These are phyloP conservation scores for Davidsoniella neocaledoniae DNA, from an alignment of 2,329 filamentous ascomycete species.

Conservation along the genomic window DNA sequence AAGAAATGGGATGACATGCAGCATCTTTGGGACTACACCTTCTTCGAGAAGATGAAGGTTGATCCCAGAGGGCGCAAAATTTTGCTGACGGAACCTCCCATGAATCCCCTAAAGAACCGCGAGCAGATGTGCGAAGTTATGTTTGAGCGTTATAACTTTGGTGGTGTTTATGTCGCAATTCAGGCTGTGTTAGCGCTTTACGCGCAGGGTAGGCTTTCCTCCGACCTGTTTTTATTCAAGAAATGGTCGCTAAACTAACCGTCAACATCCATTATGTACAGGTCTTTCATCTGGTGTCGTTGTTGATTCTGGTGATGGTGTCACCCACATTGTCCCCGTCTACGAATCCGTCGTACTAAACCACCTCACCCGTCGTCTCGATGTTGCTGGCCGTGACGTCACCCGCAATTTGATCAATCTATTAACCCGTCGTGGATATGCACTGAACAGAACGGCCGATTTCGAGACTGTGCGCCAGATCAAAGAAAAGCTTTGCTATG, in stretches of 20 bases:
- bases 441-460: slow-evolving; percentile 92
- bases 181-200: slow-evolving; percentile 93
- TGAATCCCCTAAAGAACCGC: slow-evolving; percentile 93
- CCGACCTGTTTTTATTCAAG: neutral
- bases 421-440: slow-evolving; percentile 82
- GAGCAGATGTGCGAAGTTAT: slow-evolving; percentile 99
- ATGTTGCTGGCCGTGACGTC: slow-evolving; percentile 91
- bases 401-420: slow-evolving; percentile 97
- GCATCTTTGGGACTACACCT: slow-evolving; percentile 98
- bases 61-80: slow-evolving; percentile 90
- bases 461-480: slow-evolving; percentile 98
- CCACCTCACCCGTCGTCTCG: slow-evolving; percentile 82
- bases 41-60: slow-evolving; percentile 90
- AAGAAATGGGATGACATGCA: slow-evolving; percentile 99
- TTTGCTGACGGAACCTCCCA: slow-evolving; percentile 86
- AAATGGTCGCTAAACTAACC: neutral
- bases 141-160: slow-evolving; percentile 94
- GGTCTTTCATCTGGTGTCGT: slow-evolving; percentile 88
- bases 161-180: slow-evolving; percentile 93
- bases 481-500: slow-evolving; percentile 99
- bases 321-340: slow-evolving; percentile 95
- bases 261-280: slow-evolving; percentile 19
- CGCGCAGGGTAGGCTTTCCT: slow-evolving; percentile 56
- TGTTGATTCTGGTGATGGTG: slow-evolving; percentile 93
- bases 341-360: slow-evolving; percentile 97